Evolutionary conservation across 768 basidiomycete species (phyloP).

Genomic region (Agaricus subrufescens): DNA sequence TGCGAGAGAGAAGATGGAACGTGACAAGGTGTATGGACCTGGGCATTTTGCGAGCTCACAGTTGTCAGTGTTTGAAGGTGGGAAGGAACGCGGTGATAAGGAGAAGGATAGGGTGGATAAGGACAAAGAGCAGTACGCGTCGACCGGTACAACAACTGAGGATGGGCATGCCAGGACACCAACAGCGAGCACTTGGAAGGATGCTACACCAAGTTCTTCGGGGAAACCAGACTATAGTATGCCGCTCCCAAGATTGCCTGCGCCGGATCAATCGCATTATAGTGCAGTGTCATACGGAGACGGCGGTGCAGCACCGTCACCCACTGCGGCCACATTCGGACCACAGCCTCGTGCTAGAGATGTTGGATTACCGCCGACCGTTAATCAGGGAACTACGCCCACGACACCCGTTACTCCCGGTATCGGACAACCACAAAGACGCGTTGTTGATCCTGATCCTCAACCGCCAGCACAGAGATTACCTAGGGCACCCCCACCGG

Average conservation of each 20-base stretch:
- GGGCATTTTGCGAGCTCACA: slow-evolving; percentile 94
- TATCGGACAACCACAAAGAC: slow-evolving; percentile 13
- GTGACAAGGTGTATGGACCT: slow-evolving; percentile 90
- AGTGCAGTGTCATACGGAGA: slow-evolving; percentile 72
- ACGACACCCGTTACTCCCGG: slow-evolving; percentile 12
- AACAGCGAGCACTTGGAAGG: slow-evolving; percentile 23
- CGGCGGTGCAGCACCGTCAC: slow-evolving; percentile 48
- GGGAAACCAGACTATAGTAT: slow-evolving; percentile 72
- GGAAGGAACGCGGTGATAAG: neutral
- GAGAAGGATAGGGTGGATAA: neutral
- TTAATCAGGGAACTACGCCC: slow-evolving; percentile 20
- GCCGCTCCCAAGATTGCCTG: slow-evolving; percentile 75
- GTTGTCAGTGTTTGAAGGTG: slow-evolving; percentile 47
- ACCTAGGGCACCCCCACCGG: slow-evolving; percentile 66
- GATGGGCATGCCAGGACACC: slow-evolving; percentile 19
- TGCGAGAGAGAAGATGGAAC: slow-evolving; percentile 90
- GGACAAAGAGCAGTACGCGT: slow-evolving; percentile 5
- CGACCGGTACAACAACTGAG: slow-evolving; percentile 8
- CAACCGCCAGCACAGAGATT: slow-evolving; percentile 22
- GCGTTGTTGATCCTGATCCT: slow-evolving; percentile 27
- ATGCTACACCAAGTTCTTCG: slow-evolving; percentile 19
- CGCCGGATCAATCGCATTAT: slow-evolving; percentile 77
- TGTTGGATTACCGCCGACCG: slow-evolving; percentile 46
- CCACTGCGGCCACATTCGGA: slow-evolving; percentile 54
- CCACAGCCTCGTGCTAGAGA: slow-evolving; percentile 65